These are phyloP conservation scores for Rubia balearica DNA, from an alignment of 305 asterid species.

Conservation along the genomic window DNA sequence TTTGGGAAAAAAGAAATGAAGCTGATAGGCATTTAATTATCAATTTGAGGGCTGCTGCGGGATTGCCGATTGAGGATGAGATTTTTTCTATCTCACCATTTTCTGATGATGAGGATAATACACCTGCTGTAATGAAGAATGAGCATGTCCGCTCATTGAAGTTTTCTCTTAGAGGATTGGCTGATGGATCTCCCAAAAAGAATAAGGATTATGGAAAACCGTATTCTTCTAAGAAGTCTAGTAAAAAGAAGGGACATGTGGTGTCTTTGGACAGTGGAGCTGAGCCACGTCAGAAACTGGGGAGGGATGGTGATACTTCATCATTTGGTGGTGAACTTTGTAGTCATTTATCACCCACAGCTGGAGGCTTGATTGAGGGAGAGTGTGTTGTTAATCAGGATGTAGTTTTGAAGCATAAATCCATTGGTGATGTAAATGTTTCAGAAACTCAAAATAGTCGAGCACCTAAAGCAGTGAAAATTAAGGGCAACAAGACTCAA, in stretches of 20 bases:
- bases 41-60: constrained; percentile 85
- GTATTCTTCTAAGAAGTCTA: constrained; percentile 60
- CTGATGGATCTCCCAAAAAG: constrained; percentile 67
- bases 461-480: constrained; percentile 54
- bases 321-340: constrained; percentile 43
- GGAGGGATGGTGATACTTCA: constrained; percentile 34
- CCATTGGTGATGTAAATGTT: constrained; percentile 48
- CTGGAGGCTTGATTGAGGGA: constrained; percentile 51
- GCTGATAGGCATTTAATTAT: constrained; percentile 79
- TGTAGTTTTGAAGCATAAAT: constrained; percentile 41
- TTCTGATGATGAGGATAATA: constrained; percentile 89
- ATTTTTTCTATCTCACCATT: constrained; percentile 71
- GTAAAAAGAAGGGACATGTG: constrained; percentile 53
- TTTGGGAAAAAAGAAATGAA: constrained; percentile 90
- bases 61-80: constrained; percentile 92
- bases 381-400: constrained; percentile 36
- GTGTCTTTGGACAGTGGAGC: constrained; percentile 31
- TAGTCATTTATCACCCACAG: constrained; percentile 38
- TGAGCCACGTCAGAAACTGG: constrained; percentile 29
- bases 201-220: constrained; percentile 62
- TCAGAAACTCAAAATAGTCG: constrained; percentile 35
- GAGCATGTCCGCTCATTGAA: constrained; percentile 67
- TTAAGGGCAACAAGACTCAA: constrained; percentile 51
- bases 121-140: constrained; percentile 38
- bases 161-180: constrained; percentile 65